These are phyloP conservation scores for Cordyceps farinosa DNA, from an alignment of 2,329 filamentous ascomycete species.

Conservation along the genomic window DNA sequence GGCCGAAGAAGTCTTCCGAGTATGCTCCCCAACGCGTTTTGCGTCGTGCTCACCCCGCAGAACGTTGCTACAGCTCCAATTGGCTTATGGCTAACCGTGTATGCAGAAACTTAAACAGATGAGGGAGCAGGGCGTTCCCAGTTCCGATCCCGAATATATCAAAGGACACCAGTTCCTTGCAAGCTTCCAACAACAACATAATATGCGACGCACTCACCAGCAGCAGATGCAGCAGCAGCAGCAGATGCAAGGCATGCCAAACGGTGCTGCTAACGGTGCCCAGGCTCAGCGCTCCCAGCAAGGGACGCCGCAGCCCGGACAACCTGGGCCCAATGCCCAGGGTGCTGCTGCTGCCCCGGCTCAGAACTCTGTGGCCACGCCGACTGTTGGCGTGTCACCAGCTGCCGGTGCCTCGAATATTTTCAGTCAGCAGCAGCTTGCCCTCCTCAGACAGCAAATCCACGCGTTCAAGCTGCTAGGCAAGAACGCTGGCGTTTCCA, in stretches of 20 bases:
- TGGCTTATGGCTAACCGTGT: conserved; percentile 1
- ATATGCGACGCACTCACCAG: conserved; percentile 48
- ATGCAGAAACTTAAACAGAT: conserved; percentile 81
- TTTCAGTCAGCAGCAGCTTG: conserved; percentile 78
- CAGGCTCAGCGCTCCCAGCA: conserved; percentile 40
- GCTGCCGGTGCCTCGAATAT: conserved; percentile 43
- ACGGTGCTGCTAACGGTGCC: conserved; percentile 52
- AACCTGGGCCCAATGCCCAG: conserved; percentile 33
- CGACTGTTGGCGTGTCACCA: conserved; percentile 31
- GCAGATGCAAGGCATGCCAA: conserved; percentile 53
- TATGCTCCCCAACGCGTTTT: conserved; percentile 36
- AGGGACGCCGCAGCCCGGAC: conserved; percentile 30
- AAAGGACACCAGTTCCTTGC: conserved; percentile 74
- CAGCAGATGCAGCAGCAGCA: conserved; percentile 39
- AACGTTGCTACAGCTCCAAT: background rate
- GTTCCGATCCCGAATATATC: conserved; percentile 81
- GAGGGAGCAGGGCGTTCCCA: conserved; percentile 77
- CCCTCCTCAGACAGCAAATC: conserved; percentile 79
- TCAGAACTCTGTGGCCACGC: conserved; percentile 30
- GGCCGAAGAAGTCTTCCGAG: conserved; percentile 69
- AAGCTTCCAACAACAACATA: conserved; percentile 65
- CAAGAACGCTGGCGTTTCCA: conserved; percentile 79
- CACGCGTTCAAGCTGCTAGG: conserved; percentile 85
- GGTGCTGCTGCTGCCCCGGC: conserved; percentile 38
- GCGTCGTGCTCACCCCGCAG: conserved; percentile 14